phyloP scores from a whole-genome alignment of 495 filamentous ascomycete species.

The Beverwykella pulmonaria region DNA sequence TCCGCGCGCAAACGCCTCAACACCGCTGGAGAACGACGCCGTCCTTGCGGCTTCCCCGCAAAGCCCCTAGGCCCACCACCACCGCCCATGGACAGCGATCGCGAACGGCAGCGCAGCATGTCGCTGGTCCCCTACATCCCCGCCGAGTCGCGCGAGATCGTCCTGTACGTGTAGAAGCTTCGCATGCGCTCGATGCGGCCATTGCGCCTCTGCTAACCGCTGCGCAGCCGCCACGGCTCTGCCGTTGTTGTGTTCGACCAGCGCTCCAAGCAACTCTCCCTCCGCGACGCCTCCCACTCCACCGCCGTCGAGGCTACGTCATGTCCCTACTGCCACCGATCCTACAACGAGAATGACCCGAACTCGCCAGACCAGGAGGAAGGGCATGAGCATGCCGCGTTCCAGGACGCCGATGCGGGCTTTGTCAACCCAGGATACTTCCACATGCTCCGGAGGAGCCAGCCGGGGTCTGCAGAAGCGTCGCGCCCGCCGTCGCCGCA shows the following conservation, averaged over 20 bases:
- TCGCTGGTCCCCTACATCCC: slow-evolving; percentile 47
- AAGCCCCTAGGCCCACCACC: neutral
- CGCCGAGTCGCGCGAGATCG: slow-evolving; percentile 43
- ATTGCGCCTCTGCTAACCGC: neutral
- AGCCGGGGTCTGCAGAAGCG: slow-evolving; percentile 54
- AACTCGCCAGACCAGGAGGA: slow-evolving; percentile 47
- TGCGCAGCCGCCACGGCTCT: slow-evolving; percentile 81
- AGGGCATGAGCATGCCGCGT: slow-evolving; percentile 21
- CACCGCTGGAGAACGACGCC: neutral
- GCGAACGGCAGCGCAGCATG: slow-evolving; percentile 39
- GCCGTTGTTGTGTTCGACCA: slow-evolving; percentile 90
- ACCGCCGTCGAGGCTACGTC: slow-evolving; percentile 60
- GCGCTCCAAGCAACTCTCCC: slow-evolving; percentile 78
- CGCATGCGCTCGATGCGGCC: neutral
- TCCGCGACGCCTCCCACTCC: slow-evolving; percentile 62
- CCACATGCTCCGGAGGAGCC: slow-evolving; percentile 76
- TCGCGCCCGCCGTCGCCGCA: slow-evolving; percentile 56
- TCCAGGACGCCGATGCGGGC: slow-evolving; percentile 45
- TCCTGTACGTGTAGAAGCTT: slow-evolving; percentile 39
- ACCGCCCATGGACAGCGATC: slow-evolving; percentile 34
- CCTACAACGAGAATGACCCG: slow-evolving; percentile 59
- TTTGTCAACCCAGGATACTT: slow-evolving; percentile 93
- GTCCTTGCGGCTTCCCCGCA: slow-evolving; percentile 25
- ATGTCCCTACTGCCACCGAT: slow-evolving; percentile 87
- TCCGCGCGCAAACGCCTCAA: slow-evolving; percentile 5